Conservation (phyloP, 139 green algal species). For the Zygnema cylindricum region DNA sequence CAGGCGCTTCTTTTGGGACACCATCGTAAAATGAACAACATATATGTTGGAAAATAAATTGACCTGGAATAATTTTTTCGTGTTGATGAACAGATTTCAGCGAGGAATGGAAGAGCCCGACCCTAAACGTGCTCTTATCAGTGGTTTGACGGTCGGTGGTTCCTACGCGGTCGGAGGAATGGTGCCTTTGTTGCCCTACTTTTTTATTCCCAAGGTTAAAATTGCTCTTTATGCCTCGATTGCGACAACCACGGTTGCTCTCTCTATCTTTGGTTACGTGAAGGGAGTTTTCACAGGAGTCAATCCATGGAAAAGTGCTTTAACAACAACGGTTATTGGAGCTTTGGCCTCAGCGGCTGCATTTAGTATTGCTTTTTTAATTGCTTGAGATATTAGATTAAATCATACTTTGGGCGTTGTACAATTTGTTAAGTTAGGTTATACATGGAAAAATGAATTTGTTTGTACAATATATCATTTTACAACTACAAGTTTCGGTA, state of each 20-base stretch:
- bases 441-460: no score
- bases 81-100: slow-evolving; percentile 7
- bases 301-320: neutral
- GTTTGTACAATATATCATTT: no score
- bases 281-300: slow-evolving; percentile 7
- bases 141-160: neutral
- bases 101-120: neutral
- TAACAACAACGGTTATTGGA: neutral
- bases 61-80: no score
- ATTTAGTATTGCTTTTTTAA: neutral
- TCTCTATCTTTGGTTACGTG: slow-evolving; percentile 13
- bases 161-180: slow-evolving; percentile 1
- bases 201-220: neutral
- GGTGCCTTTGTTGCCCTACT: neutral
- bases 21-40: no score
- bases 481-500: no score
- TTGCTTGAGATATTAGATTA: no score
- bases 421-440: no score
- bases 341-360: slow-evolving; percentile 1
- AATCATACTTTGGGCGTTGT: no score
- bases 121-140: neutral
- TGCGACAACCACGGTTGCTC: neutral
- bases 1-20: no score
- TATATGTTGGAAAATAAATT: no score
- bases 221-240: neutral